A percentile compares a stretch with the other conserved stretches of the same genome.
phyloP scores from a whole-genome alignment of 306 rosid genomes.

The Pterocarpus santalinus region DNA sequence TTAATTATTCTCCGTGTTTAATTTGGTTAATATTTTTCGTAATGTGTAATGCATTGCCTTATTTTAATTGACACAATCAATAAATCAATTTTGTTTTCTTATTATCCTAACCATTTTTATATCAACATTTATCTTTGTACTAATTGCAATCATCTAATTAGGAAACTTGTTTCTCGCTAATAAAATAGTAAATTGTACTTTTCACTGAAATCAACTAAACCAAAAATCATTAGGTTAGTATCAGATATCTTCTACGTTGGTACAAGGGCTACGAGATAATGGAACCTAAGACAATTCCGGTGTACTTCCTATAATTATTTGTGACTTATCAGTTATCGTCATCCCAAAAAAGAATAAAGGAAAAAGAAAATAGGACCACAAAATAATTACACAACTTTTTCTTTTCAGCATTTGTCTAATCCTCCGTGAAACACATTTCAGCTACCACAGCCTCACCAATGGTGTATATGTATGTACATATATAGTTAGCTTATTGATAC shows the following conservation, averaged over 20 bases:
- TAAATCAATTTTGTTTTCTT: neutral
- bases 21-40: neutral
- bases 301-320: slow-evolving; percentile 38
- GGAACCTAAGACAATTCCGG: slow-evolving; percentile 31
- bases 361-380: slow-evolving; percentile 47
- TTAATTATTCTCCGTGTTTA: neutral
- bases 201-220: neutral
- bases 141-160: neutral
- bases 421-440: slow-evolving; percentile 40
- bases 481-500: slow-evolving; percentile 11
- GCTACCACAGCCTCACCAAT: slow-evolving; percentile 32
- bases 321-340: slow-evolving; percentile 30
- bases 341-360: slow-evolving; percentile 26
- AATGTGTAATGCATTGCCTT: neutral
- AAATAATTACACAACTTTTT: slow-evolving; percentile 40
- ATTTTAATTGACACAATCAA: neutral
- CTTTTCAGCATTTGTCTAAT: slow-evolving; percentile 42
- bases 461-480: neutral
- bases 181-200: neutral
- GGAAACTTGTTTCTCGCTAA: neutral
- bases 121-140: neutral
- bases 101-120: slow-evolving; percentile 1
- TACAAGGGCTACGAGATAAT: neutral
- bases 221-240: neutral
- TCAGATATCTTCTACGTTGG: neutral